Conservation (phyloP, 768 basidiomycete genomes). For the Pluteus cervinus region DNA sequence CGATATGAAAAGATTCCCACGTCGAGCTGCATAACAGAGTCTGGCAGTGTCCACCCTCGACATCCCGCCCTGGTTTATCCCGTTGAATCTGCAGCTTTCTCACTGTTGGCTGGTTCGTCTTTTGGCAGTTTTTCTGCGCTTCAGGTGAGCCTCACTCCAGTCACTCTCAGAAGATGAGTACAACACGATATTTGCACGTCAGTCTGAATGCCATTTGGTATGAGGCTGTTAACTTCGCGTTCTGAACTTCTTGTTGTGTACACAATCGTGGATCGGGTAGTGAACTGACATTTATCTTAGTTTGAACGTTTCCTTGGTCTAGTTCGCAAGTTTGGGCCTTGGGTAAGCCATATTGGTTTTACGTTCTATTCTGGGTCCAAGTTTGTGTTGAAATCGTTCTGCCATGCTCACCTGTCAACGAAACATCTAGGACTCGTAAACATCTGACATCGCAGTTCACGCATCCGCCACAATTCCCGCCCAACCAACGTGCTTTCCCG, state of each 20-base stretch:
- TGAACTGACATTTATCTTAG: background rate
- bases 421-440: background rate
- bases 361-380: no score
- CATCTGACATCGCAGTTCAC: background rate
- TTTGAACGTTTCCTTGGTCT: background rate
- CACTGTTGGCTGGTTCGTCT: background rate
- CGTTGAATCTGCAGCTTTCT: background rate
- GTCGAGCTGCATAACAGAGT: no score
- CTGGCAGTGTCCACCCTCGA: no score
- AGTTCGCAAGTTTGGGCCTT: no score
- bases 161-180: constrained; percentile 32
- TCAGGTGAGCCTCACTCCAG: background rate
- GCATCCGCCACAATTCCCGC: background rate
- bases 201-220: constrained; percentile 37
- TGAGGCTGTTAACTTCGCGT: constrained; percentile 25
- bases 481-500: no score
- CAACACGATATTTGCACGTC: constrained; percentile 54
- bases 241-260: constrained; percentile 35
- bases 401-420: background rate
- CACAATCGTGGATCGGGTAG: background rate
- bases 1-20: no score
- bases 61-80: background rate
- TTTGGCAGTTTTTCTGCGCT: background rate
- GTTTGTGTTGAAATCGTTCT: no score
- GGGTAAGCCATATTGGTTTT: no score